Conservation (phyloP, 1,284 basidiomycete species). For the Calocybe gambosa region DNA sequence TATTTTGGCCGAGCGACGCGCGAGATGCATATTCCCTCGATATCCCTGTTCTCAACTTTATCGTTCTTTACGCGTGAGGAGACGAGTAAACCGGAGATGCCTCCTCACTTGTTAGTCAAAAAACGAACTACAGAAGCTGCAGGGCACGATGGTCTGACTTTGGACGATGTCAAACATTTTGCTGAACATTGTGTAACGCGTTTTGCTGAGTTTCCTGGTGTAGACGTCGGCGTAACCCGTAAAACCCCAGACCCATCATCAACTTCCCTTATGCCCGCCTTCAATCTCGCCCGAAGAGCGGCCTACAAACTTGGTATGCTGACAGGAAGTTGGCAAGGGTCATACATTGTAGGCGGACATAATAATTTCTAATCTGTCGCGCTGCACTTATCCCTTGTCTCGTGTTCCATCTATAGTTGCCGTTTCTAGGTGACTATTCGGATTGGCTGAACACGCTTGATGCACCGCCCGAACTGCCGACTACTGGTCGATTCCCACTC, state of each 20-base stretch:
- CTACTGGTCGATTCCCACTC: slow-evolving; percentile 33
- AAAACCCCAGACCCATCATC: neutral
- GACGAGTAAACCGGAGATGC: slow-evolving; percentile 26
- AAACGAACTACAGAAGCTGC: slow-evolving; percentile 20
- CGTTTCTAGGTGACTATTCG: slow-evolving; percentile 28
- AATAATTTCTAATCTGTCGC: neutral
- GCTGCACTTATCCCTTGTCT: neutral
- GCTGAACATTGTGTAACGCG: slow-evolving; percentile 33
- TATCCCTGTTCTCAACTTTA: slow-evolving; percentile 39
- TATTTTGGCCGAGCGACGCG: slow-evolving; percentile 36
- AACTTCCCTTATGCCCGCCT: slow-evolving; percentile 10
- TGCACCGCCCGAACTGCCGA: slow-evolving; percentile 28
- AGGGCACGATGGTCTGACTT: slow-evolving; percentile 29
- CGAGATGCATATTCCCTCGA: slow-evolving; percentile 31
- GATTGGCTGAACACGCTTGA: slow-evolving; percentile 27
- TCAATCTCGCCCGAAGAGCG: slow-evolving; percentile 12
- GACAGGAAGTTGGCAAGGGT: slow-evolving; percentile 42
- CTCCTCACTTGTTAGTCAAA: slow-evolving; percentile 29
- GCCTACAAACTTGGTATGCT: slow-evolving; percentile 36
- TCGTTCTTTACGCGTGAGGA: slow-evolving; percentile 41
- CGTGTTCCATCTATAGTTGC: slow-evolving; percentile 23
- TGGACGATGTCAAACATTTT: slow-evolving; percentile 39
- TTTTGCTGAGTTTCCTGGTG: slow-evolving; percentile 24
- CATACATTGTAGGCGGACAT: slow-evolving; percentile 31
- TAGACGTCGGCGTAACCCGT: slow-evolving; percentile 16